Conservation (phyloP, 495 filamentous ascomycete species). For the Neurospora sp. region DNA sequence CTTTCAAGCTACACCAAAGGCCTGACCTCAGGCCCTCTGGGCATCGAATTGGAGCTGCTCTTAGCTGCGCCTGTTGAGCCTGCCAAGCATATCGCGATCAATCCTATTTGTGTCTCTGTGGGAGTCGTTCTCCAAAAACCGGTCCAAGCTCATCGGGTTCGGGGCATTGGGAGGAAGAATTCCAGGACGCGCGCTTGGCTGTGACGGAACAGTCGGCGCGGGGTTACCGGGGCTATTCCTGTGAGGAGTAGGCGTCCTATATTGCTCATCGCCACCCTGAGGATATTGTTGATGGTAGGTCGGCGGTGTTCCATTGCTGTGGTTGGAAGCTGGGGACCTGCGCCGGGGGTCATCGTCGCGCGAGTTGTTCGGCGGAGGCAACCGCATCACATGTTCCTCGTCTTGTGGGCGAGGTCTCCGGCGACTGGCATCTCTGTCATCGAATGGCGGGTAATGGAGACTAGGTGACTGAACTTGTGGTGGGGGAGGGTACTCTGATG, state of each 20-base stretch:
- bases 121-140: slow-evolving; percentile 25
- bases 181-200: neutral
- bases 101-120: slow-evolving; percentile 22
- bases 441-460: slow-evolving; percentile 26
- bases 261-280: slow-evolving; percentile 14
- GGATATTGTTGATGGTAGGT: slow-evolving; percentile 20
- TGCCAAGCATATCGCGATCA: slow-evolving; percentile 35
- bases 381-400: slow-evolving; percentile 30
- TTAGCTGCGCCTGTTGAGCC: slow-evolving; percentile 14
- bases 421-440: slow-evolving; percentile 25
- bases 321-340: slow-evolving; percentile 34
- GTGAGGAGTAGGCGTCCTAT: slow-evolving; percentile 13
- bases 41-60: neutral
- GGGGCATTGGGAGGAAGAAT: neutral
- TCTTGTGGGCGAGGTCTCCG: slow-evolving; percentile 26
- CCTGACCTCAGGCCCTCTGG: neutral
- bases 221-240: slow-evolving; percentile 18
- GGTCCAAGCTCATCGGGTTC: slow-evolving; percentile 36
- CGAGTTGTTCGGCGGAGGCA: slow-evolving; percentile 35
- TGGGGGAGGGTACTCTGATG: slow-evolving; percentile 15
- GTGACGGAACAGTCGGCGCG: slow-evolving; percentile 1
- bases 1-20: neutral
- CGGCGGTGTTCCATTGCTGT: slow-evolving; percentile 31
- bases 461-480: slow-evolving; percentile 18
- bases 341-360: slow-evolving; percentile 34